Evolutionary conservation across 2,329 filamentous ascomycete genomes (phyloP).

Genomic region (Nannizziopsis arthrosporioides): DNA sequence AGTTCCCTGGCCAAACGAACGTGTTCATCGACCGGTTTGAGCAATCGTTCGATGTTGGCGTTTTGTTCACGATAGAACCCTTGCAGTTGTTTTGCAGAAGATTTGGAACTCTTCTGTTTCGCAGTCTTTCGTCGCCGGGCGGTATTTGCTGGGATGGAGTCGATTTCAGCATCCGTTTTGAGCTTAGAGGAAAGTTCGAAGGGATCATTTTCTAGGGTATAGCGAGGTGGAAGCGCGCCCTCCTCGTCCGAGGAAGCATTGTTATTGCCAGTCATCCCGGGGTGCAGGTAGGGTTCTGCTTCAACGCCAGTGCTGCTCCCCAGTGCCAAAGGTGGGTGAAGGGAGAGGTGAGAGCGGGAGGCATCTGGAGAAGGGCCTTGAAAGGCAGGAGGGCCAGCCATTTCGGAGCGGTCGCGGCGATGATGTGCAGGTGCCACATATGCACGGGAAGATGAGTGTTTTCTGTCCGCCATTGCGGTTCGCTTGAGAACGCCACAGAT

Average conservation of each 20-base stretch:
- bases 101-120: conserved; percentile 20
- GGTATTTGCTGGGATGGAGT: conserved; percentile 61
- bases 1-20: conserved; percentile 68
- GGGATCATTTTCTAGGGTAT: conserved; percentile 60
- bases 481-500: too few relatives aligned
- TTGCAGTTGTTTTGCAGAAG: conserved; percentile 46
- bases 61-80: conserved; percentile 87
- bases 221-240: conserved; percentile 40
- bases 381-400: not conserved
- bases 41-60: conserved; percentile 77
- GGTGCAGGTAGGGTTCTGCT: conserved; percentile 15
- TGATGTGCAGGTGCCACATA: conserved; percentile 1
- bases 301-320: conserved; percentile 36
- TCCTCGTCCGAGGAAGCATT: conserved; percentile 32
- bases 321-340: conserved; percentile 14
- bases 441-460: not conserved
- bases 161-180: conserved; percentile 66
- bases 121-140: conserved; percentile 56
- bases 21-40: conserved; percentile 90
- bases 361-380: not conserved
- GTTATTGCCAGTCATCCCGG: conserved; percentile 10
- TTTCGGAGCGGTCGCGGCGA: conserved; percentile 3
- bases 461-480: conserved; percentile 3
- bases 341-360: not conserved
- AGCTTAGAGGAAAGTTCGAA: conserved; percentile 65